Conservation (phyloP, 345 rosid species). For the Psidium friedrichsthalianum region DNA sequence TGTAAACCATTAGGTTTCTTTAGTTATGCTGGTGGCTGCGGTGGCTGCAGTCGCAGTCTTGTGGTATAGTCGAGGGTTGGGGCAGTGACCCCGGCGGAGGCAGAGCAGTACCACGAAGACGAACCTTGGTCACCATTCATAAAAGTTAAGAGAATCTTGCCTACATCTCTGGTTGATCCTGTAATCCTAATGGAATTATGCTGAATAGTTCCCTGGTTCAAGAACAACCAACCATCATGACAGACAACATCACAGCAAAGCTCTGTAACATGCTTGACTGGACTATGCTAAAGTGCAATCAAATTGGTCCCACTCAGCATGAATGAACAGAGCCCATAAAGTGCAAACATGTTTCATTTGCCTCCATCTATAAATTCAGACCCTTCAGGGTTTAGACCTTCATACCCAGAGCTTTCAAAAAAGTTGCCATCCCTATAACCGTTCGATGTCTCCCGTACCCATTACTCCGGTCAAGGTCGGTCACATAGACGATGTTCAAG, state of each 20-base stretch:
- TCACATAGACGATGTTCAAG: conserved; percentile 83
- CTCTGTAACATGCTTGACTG: background rate
- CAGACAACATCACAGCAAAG: background rate
- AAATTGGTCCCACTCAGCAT: background rate
- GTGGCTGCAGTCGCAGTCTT: background rate
- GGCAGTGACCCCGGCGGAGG: background rate
- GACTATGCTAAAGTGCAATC: conserved; percentile 2
- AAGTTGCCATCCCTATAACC: background rate
- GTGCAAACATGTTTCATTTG: background rate
- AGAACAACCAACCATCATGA: background rate
- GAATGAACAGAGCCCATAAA: background rate
- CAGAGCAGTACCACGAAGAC: background rate
- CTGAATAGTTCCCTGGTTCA: background rate
- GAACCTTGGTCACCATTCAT: background rate
- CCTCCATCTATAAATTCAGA: conserved; percentile 18
- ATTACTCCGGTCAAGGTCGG: conserved; percentile 53
- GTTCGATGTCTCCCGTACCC: conserved; percentile 55
- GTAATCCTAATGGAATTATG: background rate
- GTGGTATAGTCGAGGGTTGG: background rate
- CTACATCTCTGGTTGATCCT: background rate
- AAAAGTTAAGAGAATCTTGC: background rate
- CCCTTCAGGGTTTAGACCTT: background rate
- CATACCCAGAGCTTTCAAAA: conserved; percentile 1
- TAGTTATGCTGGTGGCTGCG: background rate
- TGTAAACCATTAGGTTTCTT: background rate